Base-by-base conservation (phyloP, 345 rosid species). In the Lumnitzera littorea region DNA sequence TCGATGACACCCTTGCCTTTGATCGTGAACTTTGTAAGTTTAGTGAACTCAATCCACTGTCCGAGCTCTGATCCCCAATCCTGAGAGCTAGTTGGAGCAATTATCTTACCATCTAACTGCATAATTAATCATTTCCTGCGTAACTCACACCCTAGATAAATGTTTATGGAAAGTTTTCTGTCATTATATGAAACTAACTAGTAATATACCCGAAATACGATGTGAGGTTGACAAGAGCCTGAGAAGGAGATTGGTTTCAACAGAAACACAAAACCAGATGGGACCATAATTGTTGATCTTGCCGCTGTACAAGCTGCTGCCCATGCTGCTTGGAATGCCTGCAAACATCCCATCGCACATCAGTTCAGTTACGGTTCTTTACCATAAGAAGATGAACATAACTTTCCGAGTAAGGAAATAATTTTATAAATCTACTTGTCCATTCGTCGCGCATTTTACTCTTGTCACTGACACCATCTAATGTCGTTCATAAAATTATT, bases 321-420 rank as follows among this genome's bases (percentile, higher is more conserved):
- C 98, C 98, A 91, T 24, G 87, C 70, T 62, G 85, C 83, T 72
- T 67, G 80, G 65, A 91, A 86, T 55, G 96, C 98, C 97, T 91
- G 81, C 11, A 48, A 56, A 12, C 53, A 15, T 20, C 54, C 13
- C 36, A 29, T 29, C 36, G 36, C 36, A 3, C 36, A 20, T 20
- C 20, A 20, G 20, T 29, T 29, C 7, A 29, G 36, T 29, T 29
- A 1, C 7, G 36, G 36, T 29, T 29, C 36, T 29, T 29, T 29
- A 29, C 36, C 36, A 29, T 29, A 29, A 29, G 36, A 29, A 29
- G 36, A 29, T 29, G 36, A 29, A 6, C 36, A 29, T 29, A 29
- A 29, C 36, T 29, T 6, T 29, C 36, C 7, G 36, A 3, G 5
- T 29, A 6, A 29, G 5, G 7, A 20, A 20, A 1, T 20, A 20